Base-by-base conservation (phyloP, 495 filamentous ascomycete genomes). In the Tuber indicum region DNA sequence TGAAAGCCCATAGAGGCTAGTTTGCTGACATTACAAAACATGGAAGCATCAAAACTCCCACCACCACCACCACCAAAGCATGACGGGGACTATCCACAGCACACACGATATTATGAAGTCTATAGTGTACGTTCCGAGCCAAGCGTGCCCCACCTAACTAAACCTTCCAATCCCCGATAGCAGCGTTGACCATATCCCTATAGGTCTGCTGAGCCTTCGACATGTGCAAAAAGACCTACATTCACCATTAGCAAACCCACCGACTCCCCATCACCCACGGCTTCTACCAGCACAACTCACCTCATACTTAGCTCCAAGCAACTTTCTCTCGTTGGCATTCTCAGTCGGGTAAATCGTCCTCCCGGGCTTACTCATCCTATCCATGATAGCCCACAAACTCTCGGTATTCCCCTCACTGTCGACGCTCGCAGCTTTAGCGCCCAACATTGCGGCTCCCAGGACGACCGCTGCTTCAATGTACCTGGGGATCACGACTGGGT, bases 401-500 rank as follows among this genome's bases (percentile, higher is more conserved):
- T 97, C 94, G 1, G 91, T 94, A 76, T 90, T 90, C 19, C 95
- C 95, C 23, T 94, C 88, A 16, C 85, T 84, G 78, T 92, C 88
- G 23, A 89, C 89, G 81, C 91, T 96, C 39, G 94, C 96, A 72
- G 96, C 96, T 85, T 98, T 98, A 21, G 93, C 96, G 43, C 94
- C 96, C 36, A 98, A 88, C 94, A 99, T 98, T 16, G 96, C 96
- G 44, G 96, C 95, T 26, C 96, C 96, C 81, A 97, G 94, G 36
- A 95, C 94, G 14, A 99, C 96, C n/a, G 96, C 95, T 5, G 96
- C 95, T 83, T 97, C 90, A 77, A 97, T 92, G 81, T 98, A 98
- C 71, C 90, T 88, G 6, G 96, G 96, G 72, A 97, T 95, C 44
- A 96, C 84, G 49, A 98, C 96, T 8, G 94, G 95, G 90, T 96